Percentiles rank a stretch among this genome's conserved stretches.
Evolutionary conservation across 257 asterid genomes (phyloP).

Genomic region (Salvia splendens): DNA sequence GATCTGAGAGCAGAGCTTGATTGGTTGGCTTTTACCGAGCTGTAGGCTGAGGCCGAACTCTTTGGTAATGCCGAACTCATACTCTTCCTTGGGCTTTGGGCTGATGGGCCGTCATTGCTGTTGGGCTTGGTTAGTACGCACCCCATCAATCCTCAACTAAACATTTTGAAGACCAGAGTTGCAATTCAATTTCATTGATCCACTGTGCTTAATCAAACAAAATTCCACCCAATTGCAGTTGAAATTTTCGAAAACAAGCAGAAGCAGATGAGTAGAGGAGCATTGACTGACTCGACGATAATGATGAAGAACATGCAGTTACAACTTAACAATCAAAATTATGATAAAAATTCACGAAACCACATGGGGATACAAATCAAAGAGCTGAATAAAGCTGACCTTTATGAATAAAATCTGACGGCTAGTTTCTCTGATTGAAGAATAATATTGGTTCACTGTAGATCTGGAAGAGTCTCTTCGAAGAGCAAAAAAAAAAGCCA

Average conservation of each 20-base stretch:
- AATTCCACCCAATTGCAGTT: not conserved
- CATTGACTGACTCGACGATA: conserved; percentile 1
- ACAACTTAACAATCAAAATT: conserved; percentile 7
- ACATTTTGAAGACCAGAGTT: not conserved
- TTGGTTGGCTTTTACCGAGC: too few relatives aligned
- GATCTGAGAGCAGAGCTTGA: too few relatives aligned
- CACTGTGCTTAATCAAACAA: not conserved
- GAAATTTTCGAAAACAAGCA: too few relatives aligned
- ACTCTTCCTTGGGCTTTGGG: too few relatives aligned
- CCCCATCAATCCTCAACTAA: not conserved
- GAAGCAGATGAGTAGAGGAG: too few relatives aligned
- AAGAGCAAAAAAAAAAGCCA: conserved; percentile 34
- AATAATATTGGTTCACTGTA: conserved; percentile 32
- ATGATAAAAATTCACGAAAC: not conserved
- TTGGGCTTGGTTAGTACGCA: too few relatives aligned
- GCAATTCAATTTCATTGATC: not conserved
- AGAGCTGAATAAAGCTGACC: conserved; percentile 29
- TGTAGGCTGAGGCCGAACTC: too few relatives aligned
- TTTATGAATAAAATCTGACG: conserved; percentile 26
- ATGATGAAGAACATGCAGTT: conserved; percentile 21
- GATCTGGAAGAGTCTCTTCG: conserved; percentile 56
- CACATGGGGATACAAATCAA: too few relatives aligned
- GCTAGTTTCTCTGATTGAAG: conserved; percentile 26
- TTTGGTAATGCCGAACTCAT: too few relatives aligned
- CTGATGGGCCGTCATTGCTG: too few relatives aligned